phyloP scores from a whole-genome alignment of 176 grass and related monocot genomes.

The Zea luxurians region DNA sequence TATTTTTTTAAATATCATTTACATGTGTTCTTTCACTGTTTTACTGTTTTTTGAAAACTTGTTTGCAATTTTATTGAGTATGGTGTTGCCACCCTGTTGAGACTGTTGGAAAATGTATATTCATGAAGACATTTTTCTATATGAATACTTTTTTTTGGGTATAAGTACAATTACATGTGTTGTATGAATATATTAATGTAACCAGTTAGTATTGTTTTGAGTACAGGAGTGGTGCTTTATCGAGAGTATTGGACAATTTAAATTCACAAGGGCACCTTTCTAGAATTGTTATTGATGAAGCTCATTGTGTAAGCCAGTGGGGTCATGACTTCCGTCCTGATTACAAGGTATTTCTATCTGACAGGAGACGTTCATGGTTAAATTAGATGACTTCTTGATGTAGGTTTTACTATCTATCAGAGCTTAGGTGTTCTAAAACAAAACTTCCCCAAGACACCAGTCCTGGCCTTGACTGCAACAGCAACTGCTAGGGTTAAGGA shows the following conservation, averaged over 20 bases:
- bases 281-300: conserved; percentile 99
- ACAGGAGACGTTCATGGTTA: conserved; percentile 2
- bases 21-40: not conserved
- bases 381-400: conserved; percentile 17
- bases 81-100: conserved; percentile 66
- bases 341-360: conserved; percentile 65
- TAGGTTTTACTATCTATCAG: conserved; percentile 47
- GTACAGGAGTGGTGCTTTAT: conserved; percentile 71
- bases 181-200: not conserved
- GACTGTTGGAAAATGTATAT: conserved; percentile 70
- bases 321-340: conserved; percentile 98
- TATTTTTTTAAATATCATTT: conserved; percentile 9
- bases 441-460: conserved; percentile 68
- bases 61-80: not conserved
- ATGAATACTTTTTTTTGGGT: not conserved
- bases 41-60: conserved; percentile 25
- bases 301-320: conserved; percentile 98
- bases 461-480: conserved; percentile 90
- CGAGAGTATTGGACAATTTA: conserved; percentile 59
- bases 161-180: not conserved
- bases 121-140: conserved; percentile 57
- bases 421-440: conserved; percentile 80
- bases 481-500: conserved; percentile 90
- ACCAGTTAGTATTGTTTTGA: conserved; percentile 8
- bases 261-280: conserved; percentile 63